Percentiles rank a stretch among this genome's conserved stretches.
phyloP scores from a whole-genome alignment of 345 rosid species.

The Camelina neglecta region DNA sequence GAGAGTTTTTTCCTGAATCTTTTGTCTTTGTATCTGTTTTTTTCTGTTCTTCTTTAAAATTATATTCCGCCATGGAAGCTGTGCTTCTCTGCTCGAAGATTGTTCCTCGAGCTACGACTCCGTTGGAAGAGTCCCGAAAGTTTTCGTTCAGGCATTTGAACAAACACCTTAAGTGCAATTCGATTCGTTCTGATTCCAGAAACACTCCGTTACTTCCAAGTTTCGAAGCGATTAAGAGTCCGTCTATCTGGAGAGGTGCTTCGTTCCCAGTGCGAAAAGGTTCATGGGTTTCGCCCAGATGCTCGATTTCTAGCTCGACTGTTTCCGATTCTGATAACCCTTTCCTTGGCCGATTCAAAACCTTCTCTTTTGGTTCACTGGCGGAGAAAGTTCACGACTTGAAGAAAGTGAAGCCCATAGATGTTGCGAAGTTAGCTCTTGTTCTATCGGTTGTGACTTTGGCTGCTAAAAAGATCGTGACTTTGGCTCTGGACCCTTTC shows the following conservation, averaged over 20 bases:
- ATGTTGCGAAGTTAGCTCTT: slow-evolving; percentile 59
- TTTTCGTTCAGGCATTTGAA: slow-evolving; percentile 64
- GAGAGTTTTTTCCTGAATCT: slow-evolving; percentile 21
- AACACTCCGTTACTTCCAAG: slow-evolving; percentile 23
- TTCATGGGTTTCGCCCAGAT: slow-evolving; percentile 46
- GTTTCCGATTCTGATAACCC: slow-evolving; percentile 48
- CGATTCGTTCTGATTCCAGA: slow-evolving; percentile 29
- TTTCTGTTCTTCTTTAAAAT: not conserved
- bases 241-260: slow-evolving; percentile 32
- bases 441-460: slow-evolving; percentile 61
- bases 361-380: slow-evolving; percentile 52
- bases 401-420: slow-evolving; percentile 62
- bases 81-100: slow-evolving; percentile 59
- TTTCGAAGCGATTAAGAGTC: slow-evolving; percentile 37
- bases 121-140: slow-evolving; percentile 19
- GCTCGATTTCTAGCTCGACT: slow-evolving; percentile 57
- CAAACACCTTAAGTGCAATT: slow-evolving; percentile 56
- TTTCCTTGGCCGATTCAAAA: slow-evolving; percentile 50
- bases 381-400: slow-evolving; percentile 46
- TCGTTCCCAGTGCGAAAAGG: slow-evolving; percentile 35
- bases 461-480: slow-evolving; percentile 61
- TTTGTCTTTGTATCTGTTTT: not conserved
- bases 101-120: slow-evolving; percentile 37
- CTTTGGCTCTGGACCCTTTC: slow-evolving; percentile 63
- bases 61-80: slow-evolving; percentile 57